Evolutionary conservation across 495 filamentous ascomycete genomes (phyloP), one percentile per base, ranked within the genome.

Genomic region (Sporormia fimetaria): DNA sequence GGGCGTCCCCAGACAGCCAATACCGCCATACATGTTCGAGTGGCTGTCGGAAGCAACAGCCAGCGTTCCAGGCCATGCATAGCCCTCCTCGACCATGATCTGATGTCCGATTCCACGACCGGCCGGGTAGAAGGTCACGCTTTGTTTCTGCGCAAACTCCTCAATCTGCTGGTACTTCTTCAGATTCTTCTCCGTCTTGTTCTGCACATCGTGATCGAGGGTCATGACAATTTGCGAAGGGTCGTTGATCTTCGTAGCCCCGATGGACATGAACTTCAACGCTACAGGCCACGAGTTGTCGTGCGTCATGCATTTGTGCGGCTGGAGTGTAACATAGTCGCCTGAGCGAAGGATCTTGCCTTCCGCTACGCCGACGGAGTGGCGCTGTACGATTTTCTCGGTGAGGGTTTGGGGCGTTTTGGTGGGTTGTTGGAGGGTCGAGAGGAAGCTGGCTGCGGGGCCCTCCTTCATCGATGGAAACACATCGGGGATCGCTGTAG

Each of bases 141-240:
- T 82, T 29, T 95, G 85, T 29, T 74, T 69, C 44, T 69, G 70
- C 4, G 90, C 90, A 59, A 95, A 94, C 42, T 77, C 71, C 58
- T 94, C 83, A 47, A 98, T 94, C 57, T 81, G 76, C 3, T 54
- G 48, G 57, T 94, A 94, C 55, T 94, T 95, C 54, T 77, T 75
- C 12, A 94, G 59, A 59, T 95, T 95, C 40, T 74, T 59, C 31
- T 85, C 81, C 53, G 64, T 75, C 62, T 81, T 83, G 60, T 94
- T 94, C 54, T 92, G 83, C 1, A 94, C 84, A 50, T 96, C 87
- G 55, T 95, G 90, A 59, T 96, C 88, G 5, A 96, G 69, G 0
- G 87, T 83, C 74, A 93, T 81, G 37, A 94, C 81, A 6, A 92
- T 68, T 64, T 93, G 87, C 4, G 64, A 44, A n/a, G 69, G 69